A percentile compares a stretch with the other conserved stretches of the same genome.
Evolutionary conservation across 352 stramenopile genomes (phyloP).

Genomic region (Labyrinthula sp.): DNA sequence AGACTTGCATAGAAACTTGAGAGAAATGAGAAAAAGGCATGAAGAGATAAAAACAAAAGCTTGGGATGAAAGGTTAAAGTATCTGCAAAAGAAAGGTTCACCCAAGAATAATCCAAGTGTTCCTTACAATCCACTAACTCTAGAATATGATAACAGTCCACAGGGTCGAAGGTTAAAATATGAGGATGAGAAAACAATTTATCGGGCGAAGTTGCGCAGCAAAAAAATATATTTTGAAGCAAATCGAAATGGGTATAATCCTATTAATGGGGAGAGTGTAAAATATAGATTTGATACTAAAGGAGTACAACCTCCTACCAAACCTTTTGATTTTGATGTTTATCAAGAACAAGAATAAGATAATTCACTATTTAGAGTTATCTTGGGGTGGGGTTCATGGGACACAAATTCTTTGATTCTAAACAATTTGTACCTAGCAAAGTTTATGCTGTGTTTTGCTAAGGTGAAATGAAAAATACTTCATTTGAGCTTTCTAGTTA

Average conservation of each 20-base stretch:
- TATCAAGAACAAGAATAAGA: too few species aligned
- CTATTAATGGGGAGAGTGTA: slow-evolving; percentile 22
- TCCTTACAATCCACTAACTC: slow-evolving; percentile 23
- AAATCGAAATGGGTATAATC: slow-evolving; percentile 23
- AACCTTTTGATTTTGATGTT: too few species aligned
- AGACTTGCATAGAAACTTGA: neutral
- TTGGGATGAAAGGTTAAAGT: neutral
- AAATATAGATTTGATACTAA: neutral
- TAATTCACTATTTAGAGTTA: too few species aligned
- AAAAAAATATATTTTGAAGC: slow-evolving; percentile 9
- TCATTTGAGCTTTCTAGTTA: too few species aligned
- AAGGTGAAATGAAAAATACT: too few species aligned
- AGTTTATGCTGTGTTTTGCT: too few species aligned
- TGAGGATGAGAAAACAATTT: slow-evolving; percentile 13
- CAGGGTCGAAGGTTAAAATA: slow-evolving; percentile 14
- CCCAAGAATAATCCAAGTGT: slow-evolving; percentile 14
- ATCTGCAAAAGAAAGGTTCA: slow-evolving; percentile 1
- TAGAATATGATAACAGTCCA: slow-evolving; percentile 13
- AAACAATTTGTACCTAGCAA: too few species aligned
- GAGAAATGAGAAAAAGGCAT: slow-evolving; percentile 14
- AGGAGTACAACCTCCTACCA: slow-evolving; percentile 1
- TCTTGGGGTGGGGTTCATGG: too few species aligned
- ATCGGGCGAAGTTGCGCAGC: slow-evolving; percentile 8
- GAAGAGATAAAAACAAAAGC: slow-evolving; percentile 1
- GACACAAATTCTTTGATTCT: too few species aligned